Evolutionary conservation across 306 rosid species (phyloP), one percentile per base, ranked within the genome.

Genomic region (Acacia acuminata): DNA sequence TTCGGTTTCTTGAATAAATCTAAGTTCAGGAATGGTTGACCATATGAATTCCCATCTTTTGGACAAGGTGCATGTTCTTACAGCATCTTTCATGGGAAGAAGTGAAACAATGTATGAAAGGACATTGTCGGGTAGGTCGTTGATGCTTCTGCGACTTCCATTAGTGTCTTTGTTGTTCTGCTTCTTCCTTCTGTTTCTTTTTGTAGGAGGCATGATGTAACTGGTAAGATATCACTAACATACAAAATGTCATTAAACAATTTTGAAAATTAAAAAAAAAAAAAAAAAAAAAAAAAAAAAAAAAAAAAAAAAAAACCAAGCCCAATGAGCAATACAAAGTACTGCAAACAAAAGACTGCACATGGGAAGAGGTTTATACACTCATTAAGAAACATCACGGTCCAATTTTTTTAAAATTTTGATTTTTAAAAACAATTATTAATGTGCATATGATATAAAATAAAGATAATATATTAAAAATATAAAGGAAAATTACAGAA

Each of bases 31-130:
- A 27, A 75, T 66, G 16, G 24, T 58, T 51, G 32, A 58, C 87
- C 87, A 84, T 38, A 47, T 70, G 69, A 19, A 38, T 48, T 12
- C 22, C 87, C 87, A 84, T 38, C 73, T 79, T 45, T 60, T 75
- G 19, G 87, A 67, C 47, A 84, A 75, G 10, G 68, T 55, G 24
- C 78, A 75, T 67, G 84, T 84, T 68, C 81, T 70, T 17, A 58
- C 65, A n/a, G 30, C 65, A 9, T 58, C 65, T 9, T 58, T 58
- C 0, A 5, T 58, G 4, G 65, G 30, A 22, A 58, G 65, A 22
- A 58, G 24, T 10, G 32, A 58, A 10, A 58, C 6, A 22, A 58
- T 58, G 12, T 22, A 3, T 10, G 14, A 22, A 58, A 58, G 65
- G 32, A 22, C 30, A 22, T 10, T 58, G 15, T 58, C 13, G 4